Percentiles rank a stretch among this genome's conserved stretches.
Conservation (phyloP, 2,329 filamentous ascomycete species). For the Sodiomyces alkalinus region DNA sequence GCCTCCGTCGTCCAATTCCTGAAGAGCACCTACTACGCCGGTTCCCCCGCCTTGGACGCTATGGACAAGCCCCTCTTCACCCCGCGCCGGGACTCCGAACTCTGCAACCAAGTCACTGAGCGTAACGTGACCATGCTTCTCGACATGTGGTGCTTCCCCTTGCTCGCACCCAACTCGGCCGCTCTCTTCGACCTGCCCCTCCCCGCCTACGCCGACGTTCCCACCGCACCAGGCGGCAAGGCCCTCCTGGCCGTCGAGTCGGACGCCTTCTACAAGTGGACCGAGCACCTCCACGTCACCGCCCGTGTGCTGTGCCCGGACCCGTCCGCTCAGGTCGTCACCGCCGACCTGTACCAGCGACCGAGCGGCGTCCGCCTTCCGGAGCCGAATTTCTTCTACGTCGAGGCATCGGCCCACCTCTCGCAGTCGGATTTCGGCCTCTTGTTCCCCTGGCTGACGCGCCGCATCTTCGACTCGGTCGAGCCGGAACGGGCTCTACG, state of each 20-base stretch:
- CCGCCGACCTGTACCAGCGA: slow-evolving; percentile 24
- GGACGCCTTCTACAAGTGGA: slow-evolving; percentile 68
- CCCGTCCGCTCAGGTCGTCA: slow-evolving; percentile 27
- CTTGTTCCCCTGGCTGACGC: slow-evolving; percentile 58
- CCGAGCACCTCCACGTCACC: slow-evolving; percentile 52
- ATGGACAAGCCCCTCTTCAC: slow-evolving; percentile 45
- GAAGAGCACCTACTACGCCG: slow-evolving; percentile 61
- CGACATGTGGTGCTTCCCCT: slow-evolving; percentile 68
- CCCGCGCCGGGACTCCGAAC: slow-evolving; percentile 36
- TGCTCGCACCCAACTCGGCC: slow-evolving; percentile 45
- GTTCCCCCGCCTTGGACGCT: slow-evolving; percentile 24
- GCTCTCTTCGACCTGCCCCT: slow-evolving; percentile 59
- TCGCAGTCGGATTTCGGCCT: slow-evolving; percentile 75
- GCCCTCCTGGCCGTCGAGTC: slow-evolving; percentile 58
- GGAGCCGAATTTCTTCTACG: slow-evolving; percentile 60
- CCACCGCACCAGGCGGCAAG: slow-evolving; percentile 35
- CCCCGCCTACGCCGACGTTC: slow-evolving; percentile 44
- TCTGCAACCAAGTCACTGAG: slow-evolving; percentile 53
- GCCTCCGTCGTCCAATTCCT: slow-evolving; percentile 61
- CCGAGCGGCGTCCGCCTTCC: slow-evolving; percentile 24
- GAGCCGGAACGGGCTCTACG: slow-evolving; percentile 39
- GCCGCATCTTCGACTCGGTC: slow-evolving; percentile 39
- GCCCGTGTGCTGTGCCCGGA: slow-evolving; percentile 48
- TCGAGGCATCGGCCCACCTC: slow-evolving; percentile 59
- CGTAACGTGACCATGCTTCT: slow-evolving; percentile 52